Base-by-base conservation (phyloP, 2,329 filamentous ascomycete genomes). In the Hirsutella thompsonii region DNA sequence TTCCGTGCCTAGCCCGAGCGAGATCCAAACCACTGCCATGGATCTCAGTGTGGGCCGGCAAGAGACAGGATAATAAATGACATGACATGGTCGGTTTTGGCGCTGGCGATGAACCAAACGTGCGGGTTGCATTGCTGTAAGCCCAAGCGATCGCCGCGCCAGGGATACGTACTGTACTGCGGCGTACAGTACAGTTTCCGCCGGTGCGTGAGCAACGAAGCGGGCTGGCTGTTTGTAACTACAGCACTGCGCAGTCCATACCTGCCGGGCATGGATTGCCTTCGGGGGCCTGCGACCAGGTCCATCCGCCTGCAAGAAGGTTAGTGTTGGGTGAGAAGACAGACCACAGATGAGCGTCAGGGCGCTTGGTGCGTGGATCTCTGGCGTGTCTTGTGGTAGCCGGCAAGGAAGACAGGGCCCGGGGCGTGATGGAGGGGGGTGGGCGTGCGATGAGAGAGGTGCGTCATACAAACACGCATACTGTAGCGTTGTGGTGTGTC, bases 31-130 rank as follows among this genome's bases (percentile, higher is more conserved):
- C 41, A 39, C 37, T 30, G 44, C 53, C 56, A 59, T 52, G 57
- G 59, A 61, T 58, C 55, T 60, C 39, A 45, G 49, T 51, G 60
- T 62, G 61, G 61, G 52, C 49, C 59, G 44, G 48, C 47, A 48
- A 50, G 47, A 52, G 47, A 51, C 48, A 54, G 49, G 44, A 50
- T 46, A 50, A 50, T 50, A 46, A 52, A 49, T 37, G 42, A 49
- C 38, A 40, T 40, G 42, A 42, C 39, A 47, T 42, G 45, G 45
- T 40, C 40, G 38, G 42, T 39, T 48, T 44, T 40, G 39, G 40
- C 36, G 20, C 39, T 39, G 42, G 47, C 41, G 45, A 47, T 44
- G 44, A 44, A 43, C 48, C 50, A 55, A 55, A 58, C 52, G 52
- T 55, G 57, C 52, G 55, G 55, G 56, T 53, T 57, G 54, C 55